Conservation (phyloP, 805 yeast genomes). For the Starmerella apis region DNA sequence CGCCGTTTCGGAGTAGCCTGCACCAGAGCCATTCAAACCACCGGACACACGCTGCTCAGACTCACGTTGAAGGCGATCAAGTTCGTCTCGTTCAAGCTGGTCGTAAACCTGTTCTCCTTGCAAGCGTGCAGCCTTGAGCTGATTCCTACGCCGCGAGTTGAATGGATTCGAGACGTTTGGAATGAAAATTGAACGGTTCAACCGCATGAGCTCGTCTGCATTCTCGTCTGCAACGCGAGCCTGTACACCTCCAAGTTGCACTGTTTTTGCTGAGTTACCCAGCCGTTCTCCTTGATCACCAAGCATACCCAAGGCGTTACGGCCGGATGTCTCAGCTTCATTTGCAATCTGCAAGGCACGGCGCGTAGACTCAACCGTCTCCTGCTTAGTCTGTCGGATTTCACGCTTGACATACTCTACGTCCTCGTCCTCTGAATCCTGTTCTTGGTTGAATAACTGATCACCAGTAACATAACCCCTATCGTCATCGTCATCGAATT, state of each 20-base stretch:
- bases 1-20: conserved; percentile 26
- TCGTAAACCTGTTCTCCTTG: conserved; percentile 52
- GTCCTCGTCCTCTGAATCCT: conserved; percentile 61
- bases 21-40: conserved; percentile 32
- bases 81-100: conserved; percentile 50
- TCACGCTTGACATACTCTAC: conserved; percentile 78
- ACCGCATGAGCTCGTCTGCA: conserved; percentile 64
- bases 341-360: conserved; percentile 65
- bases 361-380: conserved; percentile 73
- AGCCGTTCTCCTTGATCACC: conserved; percentile 89
- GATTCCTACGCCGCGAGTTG: conserved; percentile 64
- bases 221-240: conserved; percentile 72
- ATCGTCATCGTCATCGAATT: background rate
- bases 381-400: conserved; percentile 73
- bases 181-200: conserved; percentile 71
- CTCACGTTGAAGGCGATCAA: conserved; percentile 47
- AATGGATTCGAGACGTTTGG: conserved; percentile 80
- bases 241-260: conserved; percentile 70
- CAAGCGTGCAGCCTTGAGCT: conserved; percentile 61
- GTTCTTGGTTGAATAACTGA: conserved; percentile 15
- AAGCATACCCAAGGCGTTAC: conserved; percentile 78
- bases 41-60: conserved; percentile 60
- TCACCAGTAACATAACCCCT: conserved; percentile 7
- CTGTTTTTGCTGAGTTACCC: conserved; percentile 65
- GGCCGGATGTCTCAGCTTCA: conserved; percentile 62